Evolutionary conservation across 2,329 filamentous ascomycete genomes (phyloP), one percentile per base, ranked within the genome.

Genomic region (Fusarium fracticaudum): DNA sequence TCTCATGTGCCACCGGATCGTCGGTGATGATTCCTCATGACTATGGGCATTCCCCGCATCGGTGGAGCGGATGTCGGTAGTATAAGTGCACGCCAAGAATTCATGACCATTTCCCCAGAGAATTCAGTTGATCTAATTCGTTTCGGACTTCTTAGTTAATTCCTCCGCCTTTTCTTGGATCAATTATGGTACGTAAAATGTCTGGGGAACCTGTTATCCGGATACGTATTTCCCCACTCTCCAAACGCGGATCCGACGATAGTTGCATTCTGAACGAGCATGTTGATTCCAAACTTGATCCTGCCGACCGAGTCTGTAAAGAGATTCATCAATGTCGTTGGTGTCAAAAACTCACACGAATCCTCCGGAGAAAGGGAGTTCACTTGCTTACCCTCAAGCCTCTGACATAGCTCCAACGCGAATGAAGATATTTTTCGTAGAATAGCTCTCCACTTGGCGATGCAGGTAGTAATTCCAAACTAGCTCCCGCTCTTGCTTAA

Each of bases 81-180:
- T 20, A 35, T 18, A 26, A 31, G 22, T 14, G 24, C 29, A 44
- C 6, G 50, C 38, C 37, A 51, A 60, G 64, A 7, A 14, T 29
- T 14, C n/a, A 43, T 26, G 31, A 41, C 37, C 59, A 29, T 55
- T 43, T 55, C 35, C n/a, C 37, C 59, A 31, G 43, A 38, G 26
- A 7, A 24, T 37, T 37, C 33, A 10, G 8, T 11, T 41, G 12
- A 50, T 63, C 15, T 10, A 40, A 17, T 43, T 50, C 41, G 35
- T 20, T 31, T 69, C 67, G 67, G 67, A 31, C 15, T 33, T 71
- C 15, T 70, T 70, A 71, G 26, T 65, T 59, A 70, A 70, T 71
- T 45, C 47, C 67, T 71, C 67, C 67, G 67, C 41, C 24, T 18
- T 60, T 65, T 43, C 22, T 47, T 45, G 26, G 41, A 24, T 65